Conservation (phyloP, 2,329 filamentous ascomycete genomes). For the Zopfia rhizophila region DNA sequence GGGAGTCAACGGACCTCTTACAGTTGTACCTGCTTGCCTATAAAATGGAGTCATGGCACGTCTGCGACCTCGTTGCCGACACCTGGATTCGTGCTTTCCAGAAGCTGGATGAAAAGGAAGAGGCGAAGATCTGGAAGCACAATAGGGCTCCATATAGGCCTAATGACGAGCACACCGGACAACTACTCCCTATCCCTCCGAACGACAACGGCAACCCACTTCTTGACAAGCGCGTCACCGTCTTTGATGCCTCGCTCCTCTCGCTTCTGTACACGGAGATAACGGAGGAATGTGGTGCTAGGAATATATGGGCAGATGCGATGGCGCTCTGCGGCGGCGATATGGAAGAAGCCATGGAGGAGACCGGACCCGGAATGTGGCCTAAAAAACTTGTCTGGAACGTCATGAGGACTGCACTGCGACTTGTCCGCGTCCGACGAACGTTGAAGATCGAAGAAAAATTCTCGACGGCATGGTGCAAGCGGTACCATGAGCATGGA, state of each 20-base stretch:
- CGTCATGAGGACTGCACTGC: conserved; percentile 37
- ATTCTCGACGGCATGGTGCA: conserved; percentile 39
- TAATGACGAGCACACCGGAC: conserved; percentile 2
- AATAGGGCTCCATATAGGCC: conserved; percentile 24
- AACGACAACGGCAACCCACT: conserved; percentile 24
- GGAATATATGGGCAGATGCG: conserved; percentile 45
- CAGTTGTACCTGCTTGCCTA: conserved; percentile 41
- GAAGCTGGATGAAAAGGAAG: conserved; percentile 9
- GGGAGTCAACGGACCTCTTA: conserved; percentile 30
- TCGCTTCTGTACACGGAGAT: conserved; percentile 37
- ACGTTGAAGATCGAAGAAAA: conserved; percentile 46
- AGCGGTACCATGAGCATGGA: conserved; percentile 43
- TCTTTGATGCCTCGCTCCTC: conserved; percentile 24
- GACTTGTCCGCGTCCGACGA: conserved; percentile 32
- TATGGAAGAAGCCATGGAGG: conserved; percentile 17
- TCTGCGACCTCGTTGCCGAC: conserved; percentile 44
- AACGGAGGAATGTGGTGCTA: conserved; percentile 27
- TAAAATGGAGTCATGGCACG: conserved; percentile 19
- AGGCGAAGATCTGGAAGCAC: conserved; percentile 26
- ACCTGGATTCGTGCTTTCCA: conserved; percentile 49
- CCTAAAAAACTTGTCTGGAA: conserved; percentile 33
- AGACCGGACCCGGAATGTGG: conserved; percentile 1
- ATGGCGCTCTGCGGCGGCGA: conserved; percentile 36
- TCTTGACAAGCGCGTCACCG: conserved; percentile 21
- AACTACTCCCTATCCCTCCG: not conserved